Percentiles rank a stretch among this genome's conserved stretches.
These are phyloP conservation scores for Alternaria sp. DNA, from an alignment of 2,329 filamentous ascomycete genomes.

Conservation along the genomic window DNA sequence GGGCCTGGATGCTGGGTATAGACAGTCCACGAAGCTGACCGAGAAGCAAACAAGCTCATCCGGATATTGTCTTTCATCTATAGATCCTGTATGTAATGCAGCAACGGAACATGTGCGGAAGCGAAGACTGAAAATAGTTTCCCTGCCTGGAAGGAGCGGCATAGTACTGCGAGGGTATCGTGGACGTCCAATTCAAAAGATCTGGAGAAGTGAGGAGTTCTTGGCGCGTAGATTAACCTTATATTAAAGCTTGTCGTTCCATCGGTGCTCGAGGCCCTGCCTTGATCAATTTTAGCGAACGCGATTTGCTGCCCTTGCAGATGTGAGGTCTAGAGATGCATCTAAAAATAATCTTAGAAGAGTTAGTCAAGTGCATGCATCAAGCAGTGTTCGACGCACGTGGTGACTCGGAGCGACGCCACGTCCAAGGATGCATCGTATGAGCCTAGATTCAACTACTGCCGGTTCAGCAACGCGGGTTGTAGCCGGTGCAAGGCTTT, in stretches of 20 bases:
- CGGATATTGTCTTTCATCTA: conserved; percentile 32
- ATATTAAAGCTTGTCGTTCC: conserved; percentile 49
- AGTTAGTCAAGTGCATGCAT: conserved; percentile 18
- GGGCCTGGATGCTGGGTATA: conserved; percentile 24
- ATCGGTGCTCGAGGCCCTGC: conserved; percentile 29
- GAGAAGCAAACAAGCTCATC: conserved; percentile 17
- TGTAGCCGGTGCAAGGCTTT: conserved; percentile 27
- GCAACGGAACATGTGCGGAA: conserved; percentile 28
- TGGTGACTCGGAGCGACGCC: conserved; percentile 13
- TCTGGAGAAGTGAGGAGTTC: conserved; percentile 42
- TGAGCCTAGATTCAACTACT: conserved; percentile 34
- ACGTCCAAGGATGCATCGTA: conserved; percentile 15
- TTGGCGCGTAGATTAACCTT: conserved; percentile 49
- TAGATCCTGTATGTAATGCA: conserved; percentile 30
- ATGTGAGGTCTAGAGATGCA: conserved; percentile 22
- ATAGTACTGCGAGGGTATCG: conserved; percentile 15
- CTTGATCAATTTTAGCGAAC: conserved; percentile 36
- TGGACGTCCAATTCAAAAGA: conserved; percentile 37
- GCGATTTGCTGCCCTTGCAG: conserved; percentile 38
- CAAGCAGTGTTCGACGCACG: conserved; percentile 14
- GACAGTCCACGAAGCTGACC: conserved; percentile 7
- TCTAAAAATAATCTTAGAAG: conserved; percentile 39
- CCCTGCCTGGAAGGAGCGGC: conserved; percentile 14
- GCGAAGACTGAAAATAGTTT: conserved; percentile 37
- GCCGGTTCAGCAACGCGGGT: conserved; percentile 18